Evolutionary conservation across 1,139 yeast genomes (phyloP), one percentile per base, ranked within the genome.

Genomic region (Suhomyces guaymorum): DNA sequence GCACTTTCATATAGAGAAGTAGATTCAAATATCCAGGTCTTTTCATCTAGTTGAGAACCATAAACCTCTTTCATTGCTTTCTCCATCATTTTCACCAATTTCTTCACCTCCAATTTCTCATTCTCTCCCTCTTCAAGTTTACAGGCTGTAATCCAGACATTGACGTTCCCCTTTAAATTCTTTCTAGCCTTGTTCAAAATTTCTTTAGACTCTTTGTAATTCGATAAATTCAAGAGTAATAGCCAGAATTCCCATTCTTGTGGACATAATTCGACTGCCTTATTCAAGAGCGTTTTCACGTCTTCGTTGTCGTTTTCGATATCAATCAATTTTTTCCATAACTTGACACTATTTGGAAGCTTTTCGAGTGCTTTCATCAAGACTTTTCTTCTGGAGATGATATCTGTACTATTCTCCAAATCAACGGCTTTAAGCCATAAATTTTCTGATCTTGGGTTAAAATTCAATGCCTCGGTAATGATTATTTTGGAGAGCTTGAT

Each of bases 401-500:
- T 39, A 29, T 82, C 89, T 1, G 61, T 40, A 0, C 49, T 33
- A 29, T 53, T 63, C 51, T 90, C 96, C 25, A 86, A 60, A 3
- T 77, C 79, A 28, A 70, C 57, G 0, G 95, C 95, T 39, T 73
- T 73, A 2, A 78, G 41, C 98, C 98, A 92, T 10, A 92, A 59
- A 25, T 65, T 65, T 30, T 77, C 71, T 2, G 89, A 79, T 26
- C 59, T 62, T 1, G 78, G 73, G 35, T 80, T 74, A 48, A 64
- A 72, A 37, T 67, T 64, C 5, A 90, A 70, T 0, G 87, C 96
- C 35, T 80, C 80, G 0, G 84, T 75, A 4, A 81, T 80, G 14
- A 89, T 67, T 1, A 67, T 57, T 50, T 77, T 82, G 43, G 81
- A 67, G 9, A 63, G 46, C 28, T 59, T 56, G 9, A 42, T 35